Evolutionary conservation across 345 rosid species (phyloP), one percentile per base, ranked within the genome.

Genomic region (Eucalyptus pauciflora): DNA sequence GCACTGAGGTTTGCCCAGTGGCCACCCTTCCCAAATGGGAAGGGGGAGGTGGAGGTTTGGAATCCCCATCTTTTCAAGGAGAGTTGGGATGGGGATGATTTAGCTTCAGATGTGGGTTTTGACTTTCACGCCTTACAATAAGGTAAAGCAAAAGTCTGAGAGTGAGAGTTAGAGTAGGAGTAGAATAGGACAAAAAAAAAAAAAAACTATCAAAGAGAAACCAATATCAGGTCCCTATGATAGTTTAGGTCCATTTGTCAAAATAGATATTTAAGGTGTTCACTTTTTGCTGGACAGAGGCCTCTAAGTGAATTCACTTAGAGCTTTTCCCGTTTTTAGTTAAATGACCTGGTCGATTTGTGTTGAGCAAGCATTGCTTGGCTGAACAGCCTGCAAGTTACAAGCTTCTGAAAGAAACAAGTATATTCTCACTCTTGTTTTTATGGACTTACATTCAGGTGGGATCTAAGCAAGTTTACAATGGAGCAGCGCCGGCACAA

Each of bases 381-480:
- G 69, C 41, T 16, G 13, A 37, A 86, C 45, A 24, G 48, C 16
- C 24, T 27, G 46, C 29, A 6, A 33, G 46, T 56, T 54, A 13
- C 62, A 29, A 45, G 52, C 43, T 18, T 33, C 58, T 86, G 46
- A 52, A 86, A 48, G 43, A 9, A 58, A 62, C 54, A 13, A 41
- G 60, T 31, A 17, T 18, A 51, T 90, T 87, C 33, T 88, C 43
- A 29, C 13, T 41, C 45, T 56, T 37, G 83, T 31, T 22, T 41
- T 31, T 50, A 17, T 80, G 80, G 24, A 46, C 58, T 85, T 87
- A 52, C 86, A 79, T 88, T 56, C 88, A 96, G 99, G 94, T 93
- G 64, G 99, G 99, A 92, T 91, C 99, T 24, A 96, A 93, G 91
- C 94, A 96, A 88, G 89, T 93, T 71, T 89, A 91, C n/a, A 87